Percentiles rank a stretch among this genome's conserved stretches.
These are phyloP conservation scores for Nothophaeocryptopus gaeumannii DNA, from an alignment of 2,329 filamentous ascomycete species.

Conservation along the genomic window DNA sequence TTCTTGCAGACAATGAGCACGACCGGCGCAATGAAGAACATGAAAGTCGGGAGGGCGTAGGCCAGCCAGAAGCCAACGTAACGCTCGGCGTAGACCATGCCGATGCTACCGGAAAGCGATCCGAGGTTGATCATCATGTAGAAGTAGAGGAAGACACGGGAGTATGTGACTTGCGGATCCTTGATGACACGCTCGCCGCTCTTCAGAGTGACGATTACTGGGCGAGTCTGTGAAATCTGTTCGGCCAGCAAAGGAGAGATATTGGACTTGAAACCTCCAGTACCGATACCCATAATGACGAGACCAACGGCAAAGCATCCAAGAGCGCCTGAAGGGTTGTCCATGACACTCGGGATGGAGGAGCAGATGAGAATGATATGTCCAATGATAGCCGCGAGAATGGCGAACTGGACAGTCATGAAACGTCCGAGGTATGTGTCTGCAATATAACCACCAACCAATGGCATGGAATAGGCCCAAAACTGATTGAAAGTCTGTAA, in stretches of 20 bases:
- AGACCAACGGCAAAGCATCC: constrained; percentile 63
- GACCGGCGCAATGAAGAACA: constrained; percentile 62
- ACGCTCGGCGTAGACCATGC: constrained; percentile 65
- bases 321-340: constrained; percentile 54
- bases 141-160: constrained; percentile 59
- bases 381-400: constrained; percentile 61
- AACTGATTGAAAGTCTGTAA: constrained; percentile 45
- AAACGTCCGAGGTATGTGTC: constrained; percentile 69
- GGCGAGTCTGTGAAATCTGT: constrained; percentile 42
- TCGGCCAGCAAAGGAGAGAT: constrained; percentile 55
- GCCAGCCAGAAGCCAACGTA: constrained; percentile 65
- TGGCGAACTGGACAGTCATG: constrained; percentile 66
- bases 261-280: constrained; percentile 79
- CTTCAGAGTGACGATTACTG: constrained; percentile 39
- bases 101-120: constrained; percentile 59
- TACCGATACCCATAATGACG: constrained; percentile 68
- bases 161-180: constrained; percentile 47
- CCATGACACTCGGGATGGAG: constrained; percentile 62
- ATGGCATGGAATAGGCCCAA: constrained; percentile 49
- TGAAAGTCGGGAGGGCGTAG: constrained; percentile 59
- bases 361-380: constrained; percentile 65
- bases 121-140: constrained; percentile 72
- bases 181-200: constrained; percentile 47
- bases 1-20: constrained; percentile 47
- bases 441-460: constrained; percentile 52